Evolutionary conservation across 306 rosid species (phyloP).

Genomic region (Alnus rubra): DNA sequence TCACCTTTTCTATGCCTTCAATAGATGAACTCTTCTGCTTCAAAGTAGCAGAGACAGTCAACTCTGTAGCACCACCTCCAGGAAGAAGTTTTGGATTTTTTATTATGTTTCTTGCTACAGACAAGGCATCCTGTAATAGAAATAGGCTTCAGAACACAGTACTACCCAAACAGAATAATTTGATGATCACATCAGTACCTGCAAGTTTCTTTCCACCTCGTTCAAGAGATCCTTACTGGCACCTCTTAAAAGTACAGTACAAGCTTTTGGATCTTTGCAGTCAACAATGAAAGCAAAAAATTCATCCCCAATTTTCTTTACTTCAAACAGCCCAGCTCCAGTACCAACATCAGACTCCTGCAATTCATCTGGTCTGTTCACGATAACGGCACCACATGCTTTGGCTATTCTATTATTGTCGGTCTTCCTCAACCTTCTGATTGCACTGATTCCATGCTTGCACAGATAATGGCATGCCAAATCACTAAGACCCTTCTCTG

Average conservation of each 20-base stretch:
- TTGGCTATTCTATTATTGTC: conserved; percentile 91
- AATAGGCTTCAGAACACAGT: conserved; percentile 34
- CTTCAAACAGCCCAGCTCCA: conserved; percentile 93
- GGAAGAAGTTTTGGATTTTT: conserved; percentile 93
- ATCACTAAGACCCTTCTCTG: conserved; percentile 97
- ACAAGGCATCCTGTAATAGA: conserved; percentile 81
- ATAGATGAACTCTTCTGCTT: conserved; percentile 96
- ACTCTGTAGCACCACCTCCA: conserved; percentile 96
- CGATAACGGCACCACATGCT: conserved; percentile 95
- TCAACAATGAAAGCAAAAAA: conserved; percentile 76
- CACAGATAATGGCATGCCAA: conserved; percentile 91
- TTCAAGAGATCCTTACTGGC: conserved; percentile 90
- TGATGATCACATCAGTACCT: conserved; percentile 43
- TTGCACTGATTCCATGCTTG: conserved; percentile 85
- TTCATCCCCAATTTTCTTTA: conserved; percentile 92
- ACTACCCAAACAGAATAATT: conserved; percentile 1
- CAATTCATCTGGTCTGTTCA: conserved; percentile 89
- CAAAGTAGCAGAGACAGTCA: conserved; percentile 88
- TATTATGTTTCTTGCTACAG: conserved; percentile 84
- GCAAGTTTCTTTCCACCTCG: conserved; percentile 91
- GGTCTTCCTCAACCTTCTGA: conserved; percentile 87
- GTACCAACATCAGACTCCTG: conserved; percentile 95
- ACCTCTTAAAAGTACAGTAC: conserved; percentile 81
- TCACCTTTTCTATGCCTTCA: conserved; percentile 95
- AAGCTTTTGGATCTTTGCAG: conserved; percentile 92